Base-by-base conservation (phyloP, 352 stramenopile species). In the Pythium phragmiticola region DNA sequence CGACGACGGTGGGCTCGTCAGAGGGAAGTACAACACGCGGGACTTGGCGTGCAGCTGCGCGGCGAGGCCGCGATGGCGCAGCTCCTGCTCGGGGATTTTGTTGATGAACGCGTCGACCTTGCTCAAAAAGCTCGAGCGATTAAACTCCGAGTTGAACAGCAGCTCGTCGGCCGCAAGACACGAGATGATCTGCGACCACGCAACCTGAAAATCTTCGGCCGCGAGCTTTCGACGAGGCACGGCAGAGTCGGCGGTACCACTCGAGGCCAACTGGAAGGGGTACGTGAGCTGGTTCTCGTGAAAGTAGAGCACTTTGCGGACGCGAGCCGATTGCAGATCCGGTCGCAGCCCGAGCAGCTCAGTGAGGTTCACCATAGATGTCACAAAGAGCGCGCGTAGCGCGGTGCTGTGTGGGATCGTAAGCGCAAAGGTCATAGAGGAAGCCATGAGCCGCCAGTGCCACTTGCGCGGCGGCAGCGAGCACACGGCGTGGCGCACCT, bases 221-320 rank as follows among this genome's bases (percentile, higher is more conserved):
- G 69, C 75, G 23, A 80, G 66, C 37, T 75, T 77, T 16, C 68
- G 67, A 12, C 11, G 50, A 45, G 56, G 30, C 16, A 4, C 33
- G 2, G 26, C 4, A 5, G 26, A 30, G 26, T 30, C 26, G 26
- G 26, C 26, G 26, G 26, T 30, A 26, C 46, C 42, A 19, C 47
- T 52, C 4, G 61, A 41, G 16, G 53, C 52, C n/a, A 68, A 23
- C 45, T 80, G 68, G 45, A 72, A 65, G 3, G 76, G 78, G 37
- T 88, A 88, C 51, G 77, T 73, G 39, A 88, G 72, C 63, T 88
- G 78, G 67, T 88, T 88, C 61, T 88, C 78, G 65, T 88, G 78
- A 69, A 88, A 88, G 63, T 88, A 88, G n/a, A 78, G 57, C 36
- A 88, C 64, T 66, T 85, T 79, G 6, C 45, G 41, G 36, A 85